A percentile compares a stretch with the other conserved stretches of the same genome.
phyloP scores from a whole-genome alignment of 805 yeast genomes.

The Lipomyces anomalus region DNA sequence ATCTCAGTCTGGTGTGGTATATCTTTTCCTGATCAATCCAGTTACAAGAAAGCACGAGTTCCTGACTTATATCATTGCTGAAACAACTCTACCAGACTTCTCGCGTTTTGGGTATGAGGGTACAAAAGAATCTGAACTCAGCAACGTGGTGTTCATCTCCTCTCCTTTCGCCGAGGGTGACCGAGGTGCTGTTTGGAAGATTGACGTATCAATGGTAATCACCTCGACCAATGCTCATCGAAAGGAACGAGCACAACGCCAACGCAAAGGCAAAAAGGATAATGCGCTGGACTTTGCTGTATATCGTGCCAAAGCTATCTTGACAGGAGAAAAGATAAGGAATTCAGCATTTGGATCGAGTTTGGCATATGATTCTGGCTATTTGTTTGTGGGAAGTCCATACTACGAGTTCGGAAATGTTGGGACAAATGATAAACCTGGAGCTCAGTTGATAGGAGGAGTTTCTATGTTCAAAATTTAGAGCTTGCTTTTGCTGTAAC shows the following conservation, averaged over 20 bases:
- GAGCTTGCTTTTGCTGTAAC: no score
- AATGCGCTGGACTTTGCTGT: not conserved
- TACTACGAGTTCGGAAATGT: constrained; percentile 13
- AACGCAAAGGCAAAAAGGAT: not conserved
- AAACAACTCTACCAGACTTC: constrained; percentile 22
- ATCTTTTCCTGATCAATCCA: constrained; percentile 30
- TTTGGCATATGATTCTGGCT: not conserved
- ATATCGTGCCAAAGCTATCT: not conserved
- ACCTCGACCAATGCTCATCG: constrained; percentile 2
- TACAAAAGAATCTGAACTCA: constrained; percentile 15
- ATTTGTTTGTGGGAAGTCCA: constrained; percentile 21
- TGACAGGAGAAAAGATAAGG: not conserved
- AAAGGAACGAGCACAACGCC: constrained; percentile 1
- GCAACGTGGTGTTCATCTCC: constrained; percentile 34
- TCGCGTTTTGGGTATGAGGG: constrained; percentile 36
- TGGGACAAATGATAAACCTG: constrained; percentile 2
- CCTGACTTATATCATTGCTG: constrained; percentile 23
- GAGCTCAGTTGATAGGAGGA: constrained; percentile 11
- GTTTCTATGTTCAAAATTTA: constrained; percentile 7
- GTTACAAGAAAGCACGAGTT: constrained; percentile 22
- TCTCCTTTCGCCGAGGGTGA: constrained; percentile 41
- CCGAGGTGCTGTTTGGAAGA: constrained; percentile 45
- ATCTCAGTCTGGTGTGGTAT: constrained; percentile 37
- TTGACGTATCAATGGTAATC: constrained; percentile 30
- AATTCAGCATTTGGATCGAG: not conserved